Conservation (phyloP, 164 flowering plant genomes). For the Tetrastigma voinierianum region DNA sequence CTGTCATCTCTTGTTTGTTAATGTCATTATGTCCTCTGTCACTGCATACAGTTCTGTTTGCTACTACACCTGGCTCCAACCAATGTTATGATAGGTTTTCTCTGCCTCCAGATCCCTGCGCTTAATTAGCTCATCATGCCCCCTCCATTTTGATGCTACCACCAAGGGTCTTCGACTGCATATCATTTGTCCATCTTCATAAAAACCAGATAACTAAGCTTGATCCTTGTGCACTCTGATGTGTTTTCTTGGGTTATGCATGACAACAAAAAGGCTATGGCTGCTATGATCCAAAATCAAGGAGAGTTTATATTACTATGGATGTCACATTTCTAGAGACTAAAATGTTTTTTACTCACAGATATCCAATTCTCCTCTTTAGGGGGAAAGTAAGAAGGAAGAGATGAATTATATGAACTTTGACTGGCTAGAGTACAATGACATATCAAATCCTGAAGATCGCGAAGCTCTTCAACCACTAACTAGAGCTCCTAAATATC, state of each 20-base stretch:
- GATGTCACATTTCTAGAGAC: neutral
- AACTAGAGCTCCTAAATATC: too few species aligned
- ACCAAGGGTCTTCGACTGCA: neutral
- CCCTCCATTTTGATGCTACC: neutral
- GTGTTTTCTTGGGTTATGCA: constrained; percentile 1
- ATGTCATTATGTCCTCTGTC: too few species aligned
- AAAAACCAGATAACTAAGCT: constrained; percentile 3
- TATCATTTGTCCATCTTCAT: constrained; percentile 1
- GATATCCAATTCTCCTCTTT: neutral
- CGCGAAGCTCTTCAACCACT: too few species aligned
- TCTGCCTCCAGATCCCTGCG: too few species aligned
- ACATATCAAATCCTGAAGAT: too few species aligned
- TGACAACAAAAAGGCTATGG: neutral
- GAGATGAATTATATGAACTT: neutral
- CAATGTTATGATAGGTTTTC: too few species aligned
- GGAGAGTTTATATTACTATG: neutral
- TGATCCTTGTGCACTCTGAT: neutral
- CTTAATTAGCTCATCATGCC: too few species aligned
- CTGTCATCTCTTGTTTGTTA: too few species aligned
- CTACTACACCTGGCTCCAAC: too few species aligned
- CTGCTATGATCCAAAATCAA: neutral
- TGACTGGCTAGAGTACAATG: too few species aligned
- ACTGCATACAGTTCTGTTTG: too few species aligned
- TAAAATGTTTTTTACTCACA: neutral
- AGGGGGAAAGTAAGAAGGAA: neutral